Evolutionary conservation across 306 rosid species (phyloP), one percentile per base, ranked within the genome.

Genomic region (Arachis hypogaea): DNA sequence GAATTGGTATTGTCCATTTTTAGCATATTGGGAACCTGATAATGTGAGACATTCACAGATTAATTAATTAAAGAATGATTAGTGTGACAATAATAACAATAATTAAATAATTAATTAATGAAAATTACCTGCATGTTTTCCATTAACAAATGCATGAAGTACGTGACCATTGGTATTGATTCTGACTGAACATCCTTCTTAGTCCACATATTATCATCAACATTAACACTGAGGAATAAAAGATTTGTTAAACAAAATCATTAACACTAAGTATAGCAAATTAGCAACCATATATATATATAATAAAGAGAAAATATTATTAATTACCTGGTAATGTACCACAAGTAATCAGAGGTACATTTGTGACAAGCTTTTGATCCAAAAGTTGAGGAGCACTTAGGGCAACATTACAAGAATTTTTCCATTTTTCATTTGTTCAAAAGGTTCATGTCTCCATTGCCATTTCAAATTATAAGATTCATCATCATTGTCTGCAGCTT

Each of bases 241-340:
- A 9, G 0, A 29, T 43, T 54, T 51, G 5, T 9, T 57, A 14
- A 22, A 22, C 28, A 22, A 22, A 22, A 22, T 22, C 1, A 22
- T 22, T 22, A 1, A 22, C 28, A 1, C 28, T 1, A 22, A n/a
- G n/a, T n/a, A n/a, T n/a, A n/a, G n/a, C n/a, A n/a, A n/a, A n/a
- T n/a, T n/a, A n/a, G 22, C 22, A 18, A 18, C 22, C 22, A 18
- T 18, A 18, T 18, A 18, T 18, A 18, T 18, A n/a, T n/a, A n/a
- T n/a, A n/a, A n/a, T n/a, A n/a, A n/a, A n/a, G n/a, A n/a, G n/a
- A n/a, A n/a, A n/a, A n/a, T n/a, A n/a, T n/a, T n/a, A n/a, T n/a
- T n/a, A 1, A 55, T 74, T 74, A 74, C 72, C 72, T 72, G 11
- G 85, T 78, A 11, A 60, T 66, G 59, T 84, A 84, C 85, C 85